Base-by-base conservation (phyloP, 2,329 filamentous ascomycete genomes). In the Harringtonia aguacate region DNA sequence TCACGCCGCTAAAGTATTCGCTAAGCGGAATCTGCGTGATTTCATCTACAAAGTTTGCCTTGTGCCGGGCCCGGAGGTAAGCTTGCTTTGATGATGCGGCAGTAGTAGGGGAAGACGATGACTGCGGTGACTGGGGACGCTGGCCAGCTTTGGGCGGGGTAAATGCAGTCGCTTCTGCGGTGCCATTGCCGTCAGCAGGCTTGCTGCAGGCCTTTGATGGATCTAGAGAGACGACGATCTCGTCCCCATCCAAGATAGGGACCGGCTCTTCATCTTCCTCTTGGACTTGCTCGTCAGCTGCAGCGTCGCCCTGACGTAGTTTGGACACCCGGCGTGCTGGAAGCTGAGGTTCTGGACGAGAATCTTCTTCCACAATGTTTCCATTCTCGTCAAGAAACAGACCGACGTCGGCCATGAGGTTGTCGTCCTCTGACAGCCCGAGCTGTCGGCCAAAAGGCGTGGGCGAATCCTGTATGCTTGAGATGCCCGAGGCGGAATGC, bases 401-500 rank as follows among this genome's bases (percentile, higher is more conserved):
- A 3, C 64, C 64, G 13, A 65, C 57, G 20, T 68, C 48, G 3
- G 53, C 47, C 9, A 62, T 61, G 22, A 77, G 58, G 4, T 52
- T 53, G 18, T 66, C 57, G 4, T 66, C 58, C 5, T 73, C 74
- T 2, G 66, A 64, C 15, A 77, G 61, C 52, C 28, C 6, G 62
- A 47, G 22, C 58, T 58, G 0, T 22, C 51, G 39, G 41, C 50
- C 33, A 29, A 53, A 34, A 21, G 51, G 42, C 15, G 45, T 48
- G 36, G 51, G 46, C 36, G 49, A 35, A 41, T 50, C 37, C 31
- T 51, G 40, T 28, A 49, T 35, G 6, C 38, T 38, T 4, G 47
- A 48, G 12, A 30, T 30, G 15, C 37, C 45, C 13, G 47, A 46
- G 9, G 41, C 46, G 13, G 48, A 46, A 22, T 46, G 47, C n/a